Percentiles rank a stretch among this genome's conserved stretches.
Conservation (phyloP, 306 rosid species). For the Echinosophora koreensis region DNA sequence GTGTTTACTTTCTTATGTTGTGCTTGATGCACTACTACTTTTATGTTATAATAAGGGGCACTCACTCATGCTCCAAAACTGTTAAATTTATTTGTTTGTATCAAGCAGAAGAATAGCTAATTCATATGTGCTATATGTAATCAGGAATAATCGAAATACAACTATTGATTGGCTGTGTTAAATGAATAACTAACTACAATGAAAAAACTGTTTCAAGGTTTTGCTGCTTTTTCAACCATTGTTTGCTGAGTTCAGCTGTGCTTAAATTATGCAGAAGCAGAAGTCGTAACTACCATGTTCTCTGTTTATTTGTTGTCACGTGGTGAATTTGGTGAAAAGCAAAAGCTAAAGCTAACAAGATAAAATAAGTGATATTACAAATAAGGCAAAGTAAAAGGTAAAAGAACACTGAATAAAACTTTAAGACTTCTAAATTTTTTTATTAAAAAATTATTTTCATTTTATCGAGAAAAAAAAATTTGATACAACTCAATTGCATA, state of each 20-base stretch:
- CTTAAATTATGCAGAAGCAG: not conserved
- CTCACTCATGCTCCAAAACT: slow-evolving; percentile 30
- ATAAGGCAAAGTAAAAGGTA: slow-evolving; percentile 11
- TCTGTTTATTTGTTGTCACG: not conserved
- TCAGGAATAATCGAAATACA: not conserved
- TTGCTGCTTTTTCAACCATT: not conserved
- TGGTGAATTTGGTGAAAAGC: not conserved
- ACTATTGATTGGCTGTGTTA: not conserved
- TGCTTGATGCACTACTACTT: slow-evolving; percentile 18
- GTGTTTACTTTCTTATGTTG: slow-evolving; percentile 41
- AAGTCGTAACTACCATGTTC: not conserved
- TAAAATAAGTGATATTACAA: slow-evolving; percentile 5
- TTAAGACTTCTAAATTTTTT: not conserved
- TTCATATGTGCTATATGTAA: slow-evolving; percentile 1
- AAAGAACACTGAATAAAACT: not conserved
- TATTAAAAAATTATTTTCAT: not conserved
- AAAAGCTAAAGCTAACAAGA: slow-evolving; percentile 17
- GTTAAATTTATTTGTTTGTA: slow-evolving; percentile 26
- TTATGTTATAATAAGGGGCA: slow-evolving; percentile 40
- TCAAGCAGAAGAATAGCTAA: slow-evolving; percentile 25
- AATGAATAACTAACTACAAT: too few relatives aligned
- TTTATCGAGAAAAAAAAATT: not conserved
- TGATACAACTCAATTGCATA: slow-evolving; percentile 8
- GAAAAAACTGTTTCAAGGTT: too few relatives aligned
- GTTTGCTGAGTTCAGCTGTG: not conserved